A percentile compares a stretch with the other conserved stretches of the same genome.
phyloP scores from a whole-genome alignment of 352 stramenopile species.

The Aphanomyces stellatus region DNA sequence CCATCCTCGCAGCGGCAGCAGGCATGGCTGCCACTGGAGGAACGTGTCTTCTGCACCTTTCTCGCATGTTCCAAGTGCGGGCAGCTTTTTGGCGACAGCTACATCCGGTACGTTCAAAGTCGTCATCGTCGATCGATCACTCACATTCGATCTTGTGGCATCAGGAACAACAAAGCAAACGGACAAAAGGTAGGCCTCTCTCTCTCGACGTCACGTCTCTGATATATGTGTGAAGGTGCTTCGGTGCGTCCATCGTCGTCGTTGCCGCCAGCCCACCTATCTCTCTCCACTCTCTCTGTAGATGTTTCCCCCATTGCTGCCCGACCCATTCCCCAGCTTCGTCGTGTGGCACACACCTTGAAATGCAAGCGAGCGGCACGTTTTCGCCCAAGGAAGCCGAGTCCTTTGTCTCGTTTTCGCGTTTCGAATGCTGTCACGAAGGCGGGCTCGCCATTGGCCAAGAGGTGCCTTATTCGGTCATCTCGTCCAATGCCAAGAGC shows the following conservation, averaged over 20 bases:
- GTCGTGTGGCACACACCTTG: background rate
- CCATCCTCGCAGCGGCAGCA: too few species aligned
- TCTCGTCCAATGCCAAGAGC: background rate
- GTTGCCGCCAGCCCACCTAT: background rate
- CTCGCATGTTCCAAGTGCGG: background rate
- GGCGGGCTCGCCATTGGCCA: background rate
- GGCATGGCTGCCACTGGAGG: too few species aligned
- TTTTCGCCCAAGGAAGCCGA: background rate
- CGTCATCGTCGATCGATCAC: background rate
- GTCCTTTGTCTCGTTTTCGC: background rate
- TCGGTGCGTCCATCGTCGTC: background rate
- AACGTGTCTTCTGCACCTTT: slow-evolving; percentile 16
- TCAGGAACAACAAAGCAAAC: slow-evolving; percentile 17
- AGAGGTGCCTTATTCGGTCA: background rate
- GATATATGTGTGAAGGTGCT: background rate
- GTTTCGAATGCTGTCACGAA: slow-evolving; percentile 3
- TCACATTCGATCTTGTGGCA: background rate
- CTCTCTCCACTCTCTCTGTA: background rate
- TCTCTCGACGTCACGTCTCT: background rate
- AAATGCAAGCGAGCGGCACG: slow-evolving; percentile 3
- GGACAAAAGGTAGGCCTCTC: slow-evolving; percentile 2
- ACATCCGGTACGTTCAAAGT: slow-evolving; percentile 7
- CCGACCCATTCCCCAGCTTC: background rate
- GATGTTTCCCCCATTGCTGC: slow-evolving; percentile 14
- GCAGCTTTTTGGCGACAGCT: slow-evolving; percentile 5